A percentile compares a stretch with the other conserved stretches of the same genome.
Conservation (phyloP, 1,284 basidiomycete genomes). For the Singerocomus rubriflavus region DNA sequence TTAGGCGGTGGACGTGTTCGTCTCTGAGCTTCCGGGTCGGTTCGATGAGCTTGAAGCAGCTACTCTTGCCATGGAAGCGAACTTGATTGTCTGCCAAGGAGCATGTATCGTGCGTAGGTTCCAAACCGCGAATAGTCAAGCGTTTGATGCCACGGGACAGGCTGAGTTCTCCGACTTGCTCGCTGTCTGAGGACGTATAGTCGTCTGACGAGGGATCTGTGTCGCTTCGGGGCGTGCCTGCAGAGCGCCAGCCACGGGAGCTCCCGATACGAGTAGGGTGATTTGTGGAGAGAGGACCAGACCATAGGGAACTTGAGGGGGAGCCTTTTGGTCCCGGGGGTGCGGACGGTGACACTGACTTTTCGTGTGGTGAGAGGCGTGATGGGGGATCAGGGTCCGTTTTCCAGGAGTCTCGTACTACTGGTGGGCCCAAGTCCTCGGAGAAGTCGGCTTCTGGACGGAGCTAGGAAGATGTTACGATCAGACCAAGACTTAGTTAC, state of each 20-base stretch:
- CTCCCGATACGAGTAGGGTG: background rate
- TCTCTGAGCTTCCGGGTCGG: constrained; percentile 51
- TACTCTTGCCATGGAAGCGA: constrained; percentile 64
- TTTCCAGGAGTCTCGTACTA: constrained; percentile 75
- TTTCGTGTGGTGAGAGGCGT: constrained; percentile 19
- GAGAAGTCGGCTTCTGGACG: constrained; percentile 67
- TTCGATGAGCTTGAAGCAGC: constrained; percentile 52
- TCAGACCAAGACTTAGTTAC: constrained; percentile 9
- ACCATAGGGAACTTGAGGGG: constrained; percentile 9
- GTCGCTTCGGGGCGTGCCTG: constrained; percentile 25
- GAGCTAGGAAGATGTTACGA: constrained; percentile 44
- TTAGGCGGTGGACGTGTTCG: constrained; percentile 38
- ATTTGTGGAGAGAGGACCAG: constrained; percentile 5
- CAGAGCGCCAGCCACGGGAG: constrained; percentile 10
- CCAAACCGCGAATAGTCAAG: constrained; percentile 39
- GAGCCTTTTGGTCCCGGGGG: constrained; percentile 16
- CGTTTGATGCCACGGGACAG: constrained; percentile 38
- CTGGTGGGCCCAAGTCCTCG: constrained; percentile 62
- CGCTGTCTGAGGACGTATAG: constrained; percentile 39
- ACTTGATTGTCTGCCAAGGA: constrained; percentile 34
- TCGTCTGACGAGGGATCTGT: constrained; percentile 36
- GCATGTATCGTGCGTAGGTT: constrained; percentile 27
- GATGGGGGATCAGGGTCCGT: constrained; percentile 27
- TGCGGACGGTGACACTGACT: constrained; percentile 21
- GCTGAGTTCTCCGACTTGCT: constrained; percentile 39